Evolutionary conservation across 2,329 filamentous ascomycete species (phyloP).

Genomic region (Venturia aucupariae): DNA sequence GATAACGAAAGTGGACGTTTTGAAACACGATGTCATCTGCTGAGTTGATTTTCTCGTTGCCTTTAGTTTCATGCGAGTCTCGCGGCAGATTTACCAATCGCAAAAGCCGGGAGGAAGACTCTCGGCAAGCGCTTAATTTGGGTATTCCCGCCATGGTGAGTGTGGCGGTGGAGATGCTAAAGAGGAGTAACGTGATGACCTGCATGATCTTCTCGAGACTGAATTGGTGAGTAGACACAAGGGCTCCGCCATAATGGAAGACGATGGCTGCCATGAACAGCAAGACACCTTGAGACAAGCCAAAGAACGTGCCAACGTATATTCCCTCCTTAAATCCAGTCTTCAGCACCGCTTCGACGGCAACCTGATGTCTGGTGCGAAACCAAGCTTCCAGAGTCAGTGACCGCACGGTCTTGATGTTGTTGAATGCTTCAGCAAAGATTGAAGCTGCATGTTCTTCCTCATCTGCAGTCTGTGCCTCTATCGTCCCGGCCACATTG

Average conservation of each 20-base stretch:
- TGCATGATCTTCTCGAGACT: slow-evolving; percentile 55
- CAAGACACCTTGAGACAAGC: slow-evolving; percentile 64
- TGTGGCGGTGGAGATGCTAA: slow-evolving; percentile 66
- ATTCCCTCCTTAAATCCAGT: slow-evolving; percentile 57
- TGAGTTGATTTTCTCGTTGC: slow-evolving; percentile 34
- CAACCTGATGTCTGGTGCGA: slow-evolving; percentile 48
- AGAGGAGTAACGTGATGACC: slow-evolving; percentile 75
- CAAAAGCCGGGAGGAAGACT: slow-evolving; percentile 64
- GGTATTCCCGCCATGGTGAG: slow-evolving; percentile 66
- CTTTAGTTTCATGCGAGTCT: slow-evolving; percentile 49
- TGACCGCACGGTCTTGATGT: slow-evolving; percentile 68
- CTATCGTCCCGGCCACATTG: slow-evolving; percentile 59
- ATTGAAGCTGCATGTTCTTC: slow-evolving; percentile 52
- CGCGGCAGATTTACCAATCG: slow-evolving; percentile 54
- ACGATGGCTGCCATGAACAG: slow-evolving; percentile 68
- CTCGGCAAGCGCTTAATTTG: slow-evolving; percentile 65
- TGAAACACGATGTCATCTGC: slow-evolving; percentile 50
- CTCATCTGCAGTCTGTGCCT: slow-evolving; percentile 55
- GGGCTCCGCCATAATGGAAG: slow-evolving; percentile 69
- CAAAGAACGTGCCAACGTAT: slow-evolving; percentile 63
- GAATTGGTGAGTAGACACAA: slow-evolving; percentile 45
- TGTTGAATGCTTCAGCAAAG: slow-evolving; percentile 66
- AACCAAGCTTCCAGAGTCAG: slow-evolving; percentile 69
- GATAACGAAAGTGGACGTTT: slow-evolving; percentile 63
- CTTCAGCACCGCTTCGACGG: slow-evolving; percentile 43